phyloP scores from a whole-genome alignment of 257 asterid species.

The Primulina tabacum region DNA sequence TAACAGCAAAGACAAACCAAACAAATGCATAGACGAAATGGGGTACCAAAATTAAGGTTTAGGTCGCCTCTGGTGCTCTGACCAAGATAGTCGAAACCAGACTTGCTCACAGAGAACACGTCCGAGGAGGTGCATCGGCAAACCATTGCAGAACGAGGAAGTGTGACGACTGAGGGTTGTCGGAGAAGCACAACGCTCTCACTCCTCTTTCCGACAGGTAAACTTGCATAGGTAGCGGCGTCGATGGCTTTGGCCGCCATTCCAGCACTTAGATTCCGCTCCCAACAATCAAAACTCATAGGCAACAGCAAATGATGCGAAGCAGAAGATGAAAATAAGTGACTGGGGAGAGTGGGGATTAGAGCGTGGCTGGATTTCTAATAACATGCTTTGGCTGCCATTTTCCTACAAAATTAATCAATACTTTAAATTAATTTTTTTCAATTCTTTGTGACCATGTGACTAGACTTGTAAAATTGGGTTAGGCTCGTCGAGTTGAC shows the following conservation, averaged over 20 bases:
- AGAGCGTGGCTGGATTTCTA: too few species aligned
- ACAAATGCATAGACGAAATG: neutral
- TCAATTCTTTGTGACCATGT: too few species aligned
- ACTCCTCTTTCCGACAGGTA: slow-evolving; percentile 18
- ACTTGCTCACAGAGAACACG: slow-evolving; percentile 46
- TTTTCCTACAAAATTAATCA: too few species aligned
- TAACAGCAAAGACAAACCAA: slow-evolving; percentile 3
- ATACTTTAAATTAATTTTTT: too few species aligned
- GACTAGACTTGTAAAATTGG: too few species aligned
- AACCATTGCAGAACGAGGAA: slow-evolving; percentile 9
- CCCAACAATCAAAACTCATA: neutral
- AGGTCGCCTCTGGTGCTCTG: slow-evolving; percentile 86
- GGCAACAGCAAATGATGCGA: neutral
- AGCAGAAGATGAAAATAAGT: neutral
- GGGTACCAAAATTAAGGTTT: slow-evolving; percentile 38
- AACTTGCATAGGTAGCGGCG: slow-evolving; percentile 8
- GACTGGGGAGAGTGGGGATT: neutral
- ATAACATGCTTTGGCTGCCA: too few species aligned
- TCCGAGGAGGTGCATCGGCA: slow-evolving; percentile 33
- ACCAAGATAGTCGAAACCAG: slow-evolving; percentile 71
- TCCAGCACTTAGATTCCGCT: neutral
- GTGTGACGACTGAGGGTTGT: slow-evolving; percentile 12
- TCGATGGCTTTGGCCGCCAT: slow-evolving; percentile 23
- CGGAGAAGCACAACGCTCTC: slow-evolving; percentile 16
- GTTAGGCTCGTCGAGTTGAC: too few species aligned